A percentile compares a stretch with the other conserved stretches of the same genome.
Evolutionary conservation across 164 flowering plant species (phyloP).

Genomic region (Vitis rotundifolia): DNA sequence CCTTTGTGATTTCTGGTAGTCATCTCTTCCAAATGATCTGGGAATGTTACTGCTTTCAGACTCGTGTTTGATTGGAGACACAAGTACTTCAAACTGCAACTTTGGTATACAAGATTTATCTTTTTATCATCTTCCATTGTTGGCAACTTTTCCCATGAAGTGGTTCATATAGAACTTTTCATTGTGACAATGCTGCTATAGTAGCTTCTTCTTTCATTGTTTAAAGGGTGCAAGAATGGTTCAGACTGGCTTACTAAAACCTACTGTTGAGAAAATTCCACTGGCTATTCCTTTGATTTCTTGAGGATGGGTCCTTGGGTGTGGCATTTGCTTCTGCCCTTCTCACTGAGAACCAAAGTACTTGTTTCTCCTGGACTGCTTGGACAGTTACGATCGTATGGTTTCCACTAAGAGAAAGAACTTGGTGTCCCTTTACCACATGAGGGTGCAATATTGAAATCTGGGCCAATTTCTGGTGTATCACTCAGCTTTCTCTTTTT

Average conservation of each 20-base stretch:
- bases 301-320: slow-evolving; percentile 2
- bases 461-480: neutral
- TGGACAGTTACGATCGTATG: neutral
- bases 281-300: slow-evolving; percentile 17
- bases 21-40: neutral
- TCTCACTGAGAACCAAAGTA: neutral
- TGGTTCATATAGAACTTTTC: neutral
- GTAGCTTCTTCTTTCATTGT: neutral
- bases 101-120: neutral
- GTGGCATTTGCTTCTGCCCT: neutral
- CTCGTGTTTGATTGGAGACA: slow-evolving; percentile 3
- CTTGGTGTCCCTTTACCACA: no score
- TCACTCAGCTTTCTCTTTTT: slow-evolving; percentile 20
- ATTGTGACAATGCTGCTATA: slow-evolving; percentile 2
- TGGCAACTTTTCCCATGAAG: neutral
- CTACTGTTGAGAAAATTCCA: slow-evolving; percentile 20
- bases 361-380: neutral
- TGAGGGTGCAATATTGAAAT: neutral
- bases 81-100: slow-evolving; percentile 2
- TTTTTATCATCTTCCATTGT: neutral
- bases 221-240: slow-evolving; percentile 2
- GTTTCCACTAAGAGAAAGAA: no score
- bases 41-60: neutral
- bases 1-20: neutral
- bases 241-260: slow-evolving; percentile 6